A percentile compares a stretch with the other conserved stretches of the same genome.
These are phyloP conservation scores for Kazachstania bromeliacearum DNA, from an alignment of 805 yeast genomes.

Conservation along the genomic window DNA sequence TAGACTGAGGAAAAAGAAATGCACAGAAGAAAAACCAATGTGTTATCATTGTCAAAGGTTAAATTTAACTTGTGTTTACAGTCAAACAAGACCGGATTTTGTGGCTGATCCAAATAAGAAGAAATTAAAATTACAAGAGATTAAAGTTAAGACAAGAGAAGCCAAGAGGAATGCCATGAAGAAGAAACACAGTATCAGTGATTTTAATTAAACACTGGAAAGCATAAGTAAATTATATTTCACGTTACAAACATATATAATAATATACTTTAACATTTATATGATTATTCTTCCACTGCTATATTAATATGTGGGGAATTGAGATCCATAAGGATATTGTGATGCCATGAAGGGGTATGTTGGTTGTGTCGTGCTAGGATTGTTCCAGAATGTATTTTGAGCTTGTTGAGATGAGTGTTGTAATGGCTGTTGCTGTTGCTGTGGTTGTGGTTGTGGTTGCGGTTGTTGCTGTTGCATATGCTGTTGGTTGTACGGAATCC, in stretches of 20 bases:
- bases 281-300: too few species aligned
- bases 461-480: not conserved
- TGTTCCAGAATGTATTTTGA: not conserved
- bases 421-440: not conserved
- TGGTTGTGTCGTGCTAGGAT: not conserved
- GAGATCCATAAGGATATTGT: not conserved
- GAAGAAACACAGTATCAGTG: constrained; percentile 15
- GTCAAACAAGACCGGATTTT: constrained; percentile 41
- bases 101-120: constrained; percentile 38
- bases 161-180: constrained; percentile 33
- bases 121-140: constrained; percentile 40
- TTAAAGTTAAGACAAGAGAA: constrained; percentile 37
- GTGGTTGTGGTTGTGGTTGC: constrained; percentile 1
- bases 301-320: not conserved
- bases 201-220: too few species aligned
- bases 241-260: too few species aligned
- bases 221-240: too few species aligned
- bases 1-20: constrained; percentile 60
- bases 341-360: not conserved
- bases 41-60: constrained; percentile 52
- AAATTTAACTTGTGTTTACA: constrained; percentile 50
- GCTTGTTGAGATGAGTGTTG: not conserved
- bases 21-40: constrained; percentile 54
- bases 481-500: too few species aligned
- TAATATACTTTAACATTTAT: too few species aligned